Conservation (phyloP, 108 stramenopile species). For the Skeletonema grethae region DNA sequence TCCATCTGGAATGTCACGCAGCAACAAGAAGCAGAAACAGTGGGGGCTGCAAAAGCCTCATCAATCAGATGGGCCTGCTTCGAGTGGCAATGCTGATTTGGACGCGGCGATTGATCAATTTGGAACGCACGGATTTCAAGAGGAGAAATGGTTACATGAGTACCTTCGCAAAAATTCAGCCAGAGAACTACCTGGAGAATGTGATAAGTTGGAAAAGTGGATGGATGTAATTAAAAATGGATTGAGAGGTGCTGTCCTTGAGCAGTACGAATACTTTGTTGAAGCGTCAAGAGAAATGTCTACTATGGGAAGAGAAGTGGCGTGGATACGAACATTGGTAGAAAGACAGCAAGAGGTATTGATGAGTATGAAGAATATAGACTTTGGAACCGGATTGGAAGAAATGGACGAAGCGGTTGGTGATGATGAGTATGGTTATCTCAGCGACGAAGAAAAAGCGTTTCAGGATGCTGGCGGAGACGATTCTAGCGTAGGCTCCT, state of each 20-base stretch:
- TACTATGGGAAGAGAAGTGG: slow-evolving; percentile 83
- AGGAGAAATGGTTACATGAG: slow-evolving; percentile 69
- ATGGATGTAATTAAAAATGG: slow-evolving; percentile 77
- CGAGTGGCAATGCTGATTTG: slow-evolving; percentile 40
- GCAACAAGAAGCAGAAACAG: slow-evolving; percentile 14
- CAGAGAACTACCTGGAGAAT: slow-evolving; percentile 53
- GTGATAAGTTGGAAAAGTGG: slow-evolving; percentile 68
- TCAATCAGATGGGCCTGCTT: slow-evolving; percentile 15
- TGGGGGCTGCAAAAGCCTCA: slow-evolving; percentile 20
- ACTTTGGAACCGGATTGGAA: slow-evolving; percentile 61
- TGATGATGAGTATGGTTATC: slow-evolving; percentile 43
- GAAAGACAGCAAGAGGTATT: slow-evolving; percentile 78
- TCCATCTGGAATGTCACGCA: slow-evolving; percentile 7
- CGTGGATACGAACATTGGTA: slow-evolving; percentile 64
- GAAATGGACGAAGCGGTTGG: slow-evolving; percentile 46
- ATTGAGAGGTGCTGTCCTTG: slow-evolving; percentile 79
- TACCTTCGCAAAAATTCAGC: slow-evolving; percentile 74
- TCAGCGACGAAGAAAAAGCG: slow-evolving; percentile 45
- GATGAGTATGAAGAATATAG: slow-evolving; percentile 85
- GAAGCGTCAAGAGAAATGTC: slow-evolving; percentile 89
- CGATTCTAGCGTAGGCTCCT: slow-evolving; percentile 36
- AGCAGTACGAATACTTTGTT: slow-evolving; percentile 90
- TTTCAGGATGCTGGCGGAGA: slow-evolving; percentile 15
- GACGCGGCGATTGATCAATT: slow-evolving; percentile 60
- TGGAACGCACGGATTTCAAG: slow-evolving; percentile 58